Evolutionary conservation across 1,284 basidiomycete species (phyloP).

Genomic region (Apiotrichum sp.): DNA sequence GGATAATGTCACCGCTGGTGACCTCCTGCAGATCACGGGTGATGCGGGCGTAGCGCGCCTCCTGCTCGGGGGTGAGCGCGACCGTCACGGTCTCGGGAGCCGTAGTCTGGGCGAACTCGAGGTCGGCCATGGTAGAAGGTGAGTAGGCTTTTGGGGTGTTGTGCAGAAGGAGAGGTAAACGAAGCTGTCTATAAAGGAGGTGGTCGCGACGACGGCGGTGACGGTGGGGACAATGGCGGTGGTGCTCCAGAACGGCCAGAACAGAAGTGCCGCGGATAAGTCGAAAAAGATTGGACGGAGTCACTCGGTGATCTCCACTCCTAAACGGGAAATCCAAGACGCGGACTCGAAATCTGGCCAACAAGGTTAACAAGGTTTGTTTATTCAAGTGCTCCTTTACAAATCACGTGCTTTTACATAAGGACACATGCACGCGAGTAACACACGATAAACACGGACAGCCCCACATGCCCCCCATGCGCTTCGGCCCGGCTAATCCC

Average conservation of each 20-base stretch:
- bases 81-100: conserved; percentile 18
- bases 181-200: too few species aligned
- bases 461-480: background rate
- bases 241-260: too few species aligned
- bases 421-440: too few species aligned
- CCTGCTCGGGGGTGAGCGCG: conserved; percentile 33
- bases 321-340: background rate
- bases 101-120: conserved; percentile 21
- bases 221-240: too few species aligned
- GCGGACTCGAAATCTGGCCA: background rate
- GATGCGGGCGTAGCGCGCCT: conserved; percentile 76
- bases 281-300: too few species aligned
- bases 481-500: too few species aligned
- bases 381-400: too few species aligned
- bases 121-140: conserved; percentile 11
- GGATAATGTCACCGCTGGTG: conserved; percentile 77
- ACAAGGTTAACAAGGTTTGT: background rate
- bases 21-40: conserved; percentile 82
- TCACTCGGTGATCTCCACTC: too few species aligned
- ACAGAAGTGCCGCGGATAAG: too few species aligned
- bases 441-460: too few species aligned
- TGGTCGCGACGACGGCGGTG: too few species aligned
- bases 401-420: too few species aligned
- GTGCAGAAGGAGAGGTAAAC: background rate
- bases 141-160: background rate